Evolutionary conservation across 2,329 filamentous ascomycete species (phyloP).

Genomic region (Rutstroemia sp.): DNA sequence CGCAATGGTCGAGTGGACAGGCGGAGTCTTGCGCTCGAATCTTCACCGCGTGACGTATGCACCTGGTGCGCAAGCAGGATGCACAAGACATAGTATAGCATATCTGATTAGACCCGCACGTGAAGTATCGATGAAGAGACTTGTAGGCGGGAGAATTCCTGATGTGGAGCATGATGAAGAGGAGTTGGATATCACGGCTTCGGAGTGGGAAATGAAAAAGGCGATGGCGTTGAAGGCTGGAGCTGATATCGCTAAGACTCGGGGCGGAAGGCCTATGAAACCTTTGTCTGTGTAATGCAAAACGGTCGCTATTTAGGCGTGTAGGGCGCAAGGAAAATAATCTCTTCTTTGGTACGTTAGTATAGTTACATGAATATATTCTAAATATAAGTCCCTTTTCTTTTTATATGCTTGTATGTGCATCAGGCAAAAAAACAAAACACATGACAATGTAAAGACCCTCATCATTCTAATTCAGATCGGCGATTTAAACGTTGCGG

Average conservation of each 20-base stretch:
- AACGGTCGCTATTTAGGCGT: no score
- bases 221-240: not conserved
- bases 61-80: slow-evolving; percentile 16
- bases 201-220: slow-evolving; percentile 11
- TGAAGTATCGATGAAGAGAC: slow-evolving; percentile 29
- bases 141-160: slow-evolving; percentile 5
- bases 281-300: no score
- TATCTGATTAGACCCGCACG: slow-evolving; percentile 42
- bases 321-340: no score
- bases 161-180: not conserved
- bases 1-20: slow-evolving; percentile 27
- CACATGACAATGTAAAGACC: no score
- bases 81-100: slow-evolving; percentile 40
- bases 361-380: no score
- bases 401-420: no score
- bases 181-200: slow-evolving; percentile 5
- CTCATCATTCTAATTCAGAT: no score
- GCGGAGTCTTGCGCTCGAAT: slow-evolving; percentile 22
- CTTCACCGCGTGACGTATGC: slow-evolving; percentile 26
- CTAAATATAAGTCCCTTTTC: no score
- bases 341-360: no score
- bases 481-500: no score
- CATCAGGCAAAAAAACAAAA: no score
- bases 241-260: not conserved
- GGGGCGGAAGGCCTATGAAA: not conserved